Percentiles rank a stretch among this genome's conserved stretches.
These are phyloP conservation scores for Sporothrix brasiliensis DNA, from an alignment of 2,329 filamentous ascomycete species.

Conservation along the genomic window DNA sequence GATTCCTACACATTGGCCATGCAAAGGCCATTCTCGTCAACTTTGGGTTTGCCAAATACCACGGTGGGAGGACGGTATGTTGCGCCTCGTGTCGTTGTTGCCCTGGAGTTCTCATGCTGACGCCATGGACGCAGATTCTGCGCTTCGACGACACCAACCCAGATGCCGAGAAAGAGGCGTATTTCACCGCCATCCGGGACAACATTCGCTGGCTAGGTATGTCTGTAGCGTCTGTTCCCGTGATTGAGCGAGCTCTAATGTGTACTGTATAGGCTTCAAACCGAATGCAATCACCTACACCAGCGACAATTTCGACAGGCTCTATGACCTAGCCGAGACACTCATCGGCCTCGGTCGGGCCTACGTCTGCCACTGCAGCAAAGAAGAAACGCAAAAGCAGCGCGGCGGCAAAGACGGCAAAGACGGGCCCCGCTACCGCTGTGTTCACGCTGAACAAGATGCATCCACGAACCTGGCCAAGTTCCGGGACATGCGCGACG, in stretches of 20 bases:
- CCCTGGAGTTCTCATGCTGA: too few species aligned
- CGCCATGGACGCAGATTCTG: constrained; percentile 11
- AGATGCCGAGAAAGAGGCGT: constrained; percentile 86
- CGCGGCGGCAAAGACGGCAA: constrained; percentile 67
- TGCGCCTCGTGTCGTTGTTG: too few species aligned
- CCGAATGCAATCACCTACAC: constrained; percentile 81
- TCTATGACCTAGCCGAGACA: constrained; percentile 88
- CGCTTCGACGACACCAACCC: constrained; percentile 85
- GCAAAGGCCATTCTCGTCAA: constrained; percentile 95
- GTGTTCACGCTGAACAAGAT: constrained; percentile 74
- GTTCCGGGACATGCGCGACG: constrained; percentile 88
- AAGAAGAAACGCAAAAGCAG: constrained; percentile 82
- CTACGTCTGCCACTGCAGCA: constrained; percentile 88
- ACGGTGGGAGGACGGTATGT: constrained; percentile 60
- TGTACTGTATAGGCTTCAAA: constrained; percentile 57
- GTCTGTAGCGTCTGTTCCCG: too few species aligned
- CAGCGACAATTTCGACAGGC: constrained; percentile 83
- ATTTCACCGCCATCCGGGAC: constrained; percentile 83
- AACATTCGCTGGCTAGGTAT: constrained; percentile 77
- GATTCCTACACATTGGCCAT: constrained; percentile 90
- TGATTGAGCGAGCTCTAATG: too few species aligned
- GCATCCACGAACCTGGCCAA: constrained; percentile 74
- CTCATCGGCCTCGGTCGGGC: constrained; percentile 70
- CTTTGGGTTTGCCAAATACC: constrained; percentile 87
- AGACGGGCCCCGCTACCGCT: constrained; percentile 72